These are phyloP conservation scores for Saccharomyces hybrid DNA, from an alignment of 1,139 yeast species.

Conservation along the genomic window DNA sequence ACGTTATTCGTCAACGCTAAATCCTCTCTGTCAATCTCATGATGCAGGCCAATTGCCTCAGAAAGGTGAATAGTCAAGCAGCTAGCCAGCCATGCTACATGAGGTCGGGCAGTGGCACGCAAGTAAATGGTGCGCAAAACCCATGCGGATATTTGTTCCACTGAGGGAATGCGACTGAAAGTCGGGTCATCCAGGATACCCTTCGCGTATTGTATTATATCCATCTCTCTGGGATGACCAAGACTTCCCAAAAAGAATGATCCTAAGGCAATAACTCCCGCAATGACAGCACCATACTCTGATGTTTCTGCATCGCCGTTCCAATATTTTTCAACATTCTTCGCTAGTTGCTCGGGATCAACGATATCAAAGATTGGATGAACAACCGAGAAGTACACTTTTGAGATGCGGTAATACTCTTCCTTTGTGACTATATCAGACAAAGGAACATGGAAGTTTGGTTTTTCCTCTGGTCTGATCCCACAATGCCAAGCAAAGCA, in stretches of 20 bases:
- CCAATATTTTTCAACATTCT: constrained; percentile 3
- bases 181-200: constrained; percentile 8
- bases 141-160: constrained; percentile 9
- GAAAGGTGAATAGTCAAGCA: constrained; percentile 9
- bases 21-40: constrained; percentile 7
- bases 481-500: constrained; percentile 12
- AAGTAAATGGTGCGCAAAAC: constrained; percentile 8
- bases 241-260: constrained; percentile 8
- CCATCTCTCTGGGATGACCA: constrained; percentile 10
- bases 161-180: constrained; percentile 8
- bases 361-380: constrained; percentile 8
- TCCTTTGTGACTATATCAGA: constrained; percentile 5
- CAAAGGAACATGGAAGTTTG: constrained; percentile 1
- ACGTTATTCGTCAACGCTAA: background rate
- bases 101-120: constrained; percentile 9
- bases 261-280: constrained; percentile 9
- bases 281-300: constrained; percentile 9
- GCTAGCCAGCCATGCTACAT: constrained; percentile 11
- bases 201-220: constrained; percentile 8
- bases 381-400: constrained; percentile 5
- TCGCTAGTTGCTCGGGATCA: constrained; percentile 1
- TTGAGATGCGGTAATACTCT: constrained; percentile 4
- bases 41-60: constrained; percentile 9
- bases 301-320: background rate
- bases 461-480: constrained; percentile 7